Evolutionary conservation across 495 filamentous ascomycete species (phyloP).

Genomic region (Alectoria sarmentosa): DNA sequence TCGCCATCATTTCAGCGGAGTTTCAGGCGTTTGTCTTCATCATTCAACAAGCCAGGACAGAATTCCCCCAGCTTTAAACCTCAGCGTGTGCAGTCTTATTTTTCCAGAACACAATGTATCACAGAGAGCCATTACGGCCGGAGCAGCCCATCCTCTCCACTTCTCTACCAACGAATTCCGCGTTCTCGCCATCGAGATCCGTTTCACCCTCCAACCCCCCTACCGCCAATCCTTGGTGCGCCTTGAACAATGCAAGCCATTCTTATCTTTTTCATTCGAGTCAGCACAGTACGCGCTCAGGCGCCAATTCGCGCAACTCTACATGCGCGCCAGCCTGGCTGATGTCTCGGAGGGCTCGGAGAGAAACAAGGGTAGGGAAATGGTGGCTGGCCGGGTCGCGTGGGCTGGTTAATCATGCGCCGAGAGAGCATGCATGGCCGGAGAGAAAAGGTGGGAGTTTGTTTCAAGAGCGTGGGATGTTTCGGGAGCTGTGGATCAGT

Average conservation of each 20-base stretch:
- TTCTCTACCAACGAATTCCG: neutral
- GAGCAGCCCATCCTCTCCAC: too few relatives aligned
- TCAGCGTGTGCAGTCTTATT: neutral
- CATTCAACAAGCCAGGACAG: neutral
- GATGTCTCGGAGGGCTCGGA: too few relatives aligned
- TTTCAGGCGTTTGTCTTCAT: neutral
- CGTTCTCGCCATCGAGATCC: neutral
- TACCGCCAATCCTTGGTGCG: neutral
- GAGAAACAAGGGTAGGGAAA: too few relatives aligned
- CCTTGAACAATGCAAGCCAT: too few relatives aligned
- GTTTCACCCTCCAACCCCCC: neutral
- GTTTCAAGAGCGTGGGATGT: neutral
- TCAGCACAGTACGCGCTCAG: too few relatives aligned
- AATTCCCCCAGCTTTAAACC: neutral
- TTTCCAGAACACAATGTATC: neutral
- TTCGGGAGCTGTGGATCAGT: neutral
- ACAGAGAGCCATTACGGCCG: neutral
- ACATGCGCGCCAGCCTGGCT: too few relatives aligned
- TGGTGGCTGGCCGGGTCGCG: too few relatives aligned
- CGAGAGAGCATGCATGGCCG: neutral
- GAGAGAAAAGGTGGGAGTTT: neutral
- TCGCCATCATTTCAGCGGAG: neutral
- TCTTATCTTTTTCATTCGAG: too few relatives aligned
- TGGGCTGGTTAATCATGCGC: too few relatives aligned
- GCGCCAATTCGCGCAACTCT: too few relatives aligned